Evolutionary conservation across 768 basidiomycete genomes (phyloP).

Genomic region (Rhodotorula paludigena): DNA sequence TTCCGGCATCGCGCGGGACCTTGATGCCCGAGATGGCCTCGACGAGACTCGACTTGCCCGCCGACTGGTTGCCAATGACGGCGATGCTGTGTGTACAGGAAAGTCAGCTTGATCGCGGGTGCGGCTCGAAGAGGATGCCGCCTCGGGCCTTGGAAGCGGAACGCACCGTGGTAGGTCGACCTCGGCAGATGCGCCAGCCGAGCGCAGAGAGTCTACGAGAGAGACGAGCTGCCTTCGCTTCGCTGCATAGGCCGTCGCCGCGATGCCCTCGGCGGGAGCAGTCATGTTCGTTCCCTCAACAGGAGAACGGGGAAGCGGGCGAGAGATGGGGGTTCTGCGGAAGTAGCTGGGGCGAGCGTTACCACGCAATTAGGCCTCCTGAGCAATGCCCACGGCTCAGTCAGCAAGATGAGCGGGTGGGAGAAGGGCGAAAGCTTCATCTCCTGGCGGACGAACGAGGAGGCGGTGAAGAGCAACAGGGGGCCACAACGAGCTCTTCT

Average conservation of each 20-base stretch:
- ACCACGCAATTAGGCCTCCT: too few relatives aligned
- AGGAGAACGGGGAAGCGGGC: too few relatives aligned
- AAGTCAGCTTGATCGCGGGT: neutral
- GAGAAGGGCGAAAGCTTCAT: too few relatives aligned
- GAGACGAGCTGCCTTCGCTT: neutral
- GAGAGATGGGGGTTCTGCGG: too few relatives aligned
- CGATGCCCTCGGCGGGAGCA: neutral
- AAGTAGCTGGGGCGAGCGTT: too few relatives aligned
- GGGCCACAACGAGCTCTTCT: too few relatives aligned
- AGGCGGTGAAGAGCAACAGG: too few relatives aligned
- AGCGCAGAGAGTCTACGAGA: neutral
- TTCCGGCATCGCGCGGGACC: slow-evolving; percentile 55
- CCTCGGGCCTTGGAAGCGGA: too few relatives aligned
- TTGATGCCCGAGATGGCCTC: slow-evolving; percentile 55
- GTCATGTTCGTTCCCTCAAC: too few relatives aligned
- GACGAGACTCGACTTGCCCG: slow-evolving; percentile 52
- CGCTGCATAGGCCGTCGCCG: neutral
- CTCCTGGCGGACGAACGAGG: too few relatives aligned
- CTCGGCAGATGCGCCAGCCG: neutral
- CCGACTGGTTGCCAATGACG: slow-evolving; percentile 58
- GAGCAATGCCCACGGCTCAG: too few relatives aligned
- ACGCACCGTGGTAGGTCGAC: neutral
- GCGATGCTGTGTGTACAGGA: slow-evolving; percentile 47
- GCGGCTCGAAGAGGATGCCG: neutral
- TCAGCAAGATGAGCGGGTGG: too few relatives aligned